Conservation (phyloP, 257 asterid species). For the Nicotiana noctiflora region DNA sequence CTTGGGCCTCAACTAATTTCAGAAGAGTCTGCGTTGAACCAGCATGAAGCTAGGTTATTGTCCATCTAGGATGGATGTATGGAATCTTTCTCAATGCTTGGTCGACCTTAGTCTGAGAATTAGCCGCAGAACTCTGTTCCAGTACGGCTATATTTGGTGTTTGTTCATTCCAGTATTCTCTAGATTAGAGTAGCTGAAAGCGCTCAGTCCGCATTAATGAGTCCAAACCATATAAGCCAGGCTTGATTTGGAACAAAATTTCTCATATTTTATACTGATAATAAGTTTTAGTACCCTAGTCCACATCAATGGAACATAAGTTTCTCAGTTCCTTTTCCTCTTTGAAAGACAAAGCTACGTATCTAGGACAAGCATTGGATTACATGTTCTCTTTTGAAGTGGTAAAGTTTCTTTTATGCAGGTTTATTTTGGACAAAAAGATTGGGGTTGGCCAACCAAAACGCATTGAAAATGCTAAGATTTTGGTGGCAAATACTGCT, state of each 20-base stretch:
- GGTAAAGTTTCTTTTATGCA: slow-evolving; percentile 19
- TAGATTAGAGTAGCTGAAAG: neutral
- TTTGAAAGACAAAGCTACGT: too few species aligned
- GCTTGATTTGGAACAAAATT: neutral
- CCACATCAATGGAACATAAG: neutral
- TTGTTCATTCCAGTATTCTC: neutral
- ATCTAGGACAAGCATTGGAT: too few species aligned
- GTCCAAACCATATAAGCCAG: neutral
- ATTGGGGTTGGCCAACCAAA: slow-evolving; percentile 95
- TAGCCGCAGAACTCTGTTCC: neutral
- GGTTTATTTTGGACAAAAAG: slow-evolving; percentile 87
- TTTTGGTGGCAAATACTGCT: slow-evolving; percentile 86
- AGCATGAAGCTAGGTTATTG: neutral
- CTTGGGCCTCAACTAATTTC: neutral
- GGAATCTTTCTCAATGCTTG: neutral
- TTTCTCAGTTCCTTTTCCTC: neutral
- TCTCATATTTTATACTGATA: neutral
- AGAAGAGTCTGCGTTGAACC: neutral
- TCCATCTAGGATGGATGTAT: neutral
- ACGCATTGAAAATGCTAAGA: slow-evolving; percentile 83
- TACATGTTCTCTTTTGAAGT: neutral
- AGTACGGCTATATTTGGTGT: neutral
- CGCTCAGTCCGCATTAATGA: neutral
- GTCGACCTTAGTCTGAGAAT: neutral
- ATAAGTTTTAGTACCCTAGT: neutral